A percentile compares a stretch with the other conserved stretches of the same genome.
These are phyloP conservation scores for Teratosphaeria gauchensis DNA, from an alignment of 2,329 filamentous ascomycete genomes.

Conservation along the genomic window DNA sequence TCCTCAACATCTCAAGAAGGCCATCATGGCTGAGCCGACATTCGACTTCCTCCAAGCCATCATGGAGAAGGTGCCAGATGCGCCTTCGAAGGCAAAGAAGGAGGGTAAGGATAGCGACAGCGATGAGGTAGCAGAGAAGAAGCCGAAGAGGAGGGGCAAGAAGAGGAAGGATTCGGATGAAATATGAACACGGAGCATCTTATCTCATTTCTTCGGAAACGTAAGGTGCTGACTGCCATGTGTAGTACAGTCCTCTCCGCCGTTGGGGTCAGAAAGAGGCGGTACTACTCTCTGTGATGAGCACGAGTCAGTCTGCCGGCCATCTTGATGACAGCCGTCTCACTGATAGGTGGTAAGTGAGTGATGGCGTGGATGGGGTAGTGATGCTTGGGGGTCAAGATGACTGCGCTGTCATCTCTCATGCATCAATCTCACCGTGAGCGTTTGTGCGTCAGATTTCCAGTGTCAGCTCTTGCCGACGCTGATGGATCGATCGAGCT, in stretches of 20 bases:
- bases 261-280: not conserved
- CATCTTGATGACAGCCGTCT: too few relatives aligned
- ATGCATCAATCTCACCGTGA: not conserved
- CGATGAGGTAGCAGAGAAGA: constrained; percentile 14
- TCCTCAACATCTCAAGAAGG: constrained; percentile 82
- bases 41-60: constrained; percentile 93
- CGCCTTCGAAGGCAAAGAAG: constrained; percentile 39
- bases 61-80: constrained; percentile 70
- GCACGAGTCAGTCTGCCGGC: not conserved
- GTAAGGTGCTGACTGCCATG: not conserved
- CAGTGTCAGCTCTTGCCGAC: not conserved
- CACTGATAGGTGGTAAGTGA: not conserved
- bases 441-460: not conserved
- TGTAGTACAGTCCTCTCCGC: not conserved
- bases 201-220: not conserved
- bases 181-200: not conserved
- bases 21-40: constrained; percentile 78
- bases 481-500: too few relatives aligned
- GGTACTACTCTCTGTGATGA: not conserved
- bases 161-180: constrained; percentile 22
- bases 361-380: not conserved
- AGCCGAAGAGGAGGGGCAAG: constrained; percentile 18
- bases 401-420: not conserved
- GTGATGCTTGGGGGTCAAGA: not conserved
- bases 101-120: constrained; percentile 21